These are phyloP conservation scores for Phytophthora palmivora DNA, from an alignment of 352 stramenopile species.

Conservation along the genomic window DNA sequence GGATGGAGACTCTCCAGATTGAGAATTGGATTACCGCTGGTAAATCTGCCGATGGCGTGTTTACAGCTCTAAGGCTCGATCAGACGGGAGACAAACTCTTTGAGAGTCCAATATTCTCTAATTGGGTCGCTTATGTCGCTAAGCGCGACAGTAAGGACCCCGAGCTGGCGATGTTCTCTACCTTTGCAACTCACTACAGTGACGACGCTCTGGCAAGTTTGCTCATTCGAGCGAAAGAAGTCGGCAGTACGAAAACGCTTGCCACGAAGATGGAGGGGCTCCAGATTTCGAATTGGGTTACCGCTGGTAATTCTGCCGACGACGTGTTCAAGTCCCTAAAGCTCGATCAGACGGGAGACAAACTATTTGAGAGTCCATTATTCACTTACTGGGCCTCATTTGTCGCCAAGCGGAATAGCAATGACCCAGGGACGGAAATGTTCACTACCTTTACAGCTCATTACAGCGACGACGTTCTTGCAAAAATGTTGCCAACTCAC, in stretches of 20 bases:
- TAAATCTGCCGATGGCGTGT: background rate
- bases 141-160: background rate
- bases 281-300: background rate
- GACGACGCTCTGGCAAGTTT: constrained; percentile 9
- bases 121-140: background rate
- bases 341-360: too few species aligned
- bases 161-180: background rate
- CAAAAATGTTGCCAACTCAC: background rate
- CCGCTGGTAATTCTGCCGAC: too few species aligned
- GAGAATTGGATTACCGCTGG: too few species aligned
- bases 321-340: too few species aligned
- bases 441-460: too few species aligned
- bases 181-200: background rate
- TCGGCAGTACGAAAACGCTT: background rate
- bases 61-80: background rate
- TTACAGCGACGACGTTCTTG: constrained; percentile 5
- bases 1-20: too few species aligned
- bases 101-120: constrained; percentile 1
- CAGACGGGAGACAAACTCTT: too few species aligned
- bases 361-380: too few species aligned
- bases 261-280: constrained; percentile 3
- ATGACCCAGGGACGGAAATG: background rate
- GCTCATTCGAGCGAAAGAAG: constrained; percentile 1
- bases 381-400: background rate
- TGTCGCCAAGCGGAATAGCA: background rate